Conservation (phyloP, 2,329 filamentous ascomycete species). For the Claviceps sp. region DNA sequence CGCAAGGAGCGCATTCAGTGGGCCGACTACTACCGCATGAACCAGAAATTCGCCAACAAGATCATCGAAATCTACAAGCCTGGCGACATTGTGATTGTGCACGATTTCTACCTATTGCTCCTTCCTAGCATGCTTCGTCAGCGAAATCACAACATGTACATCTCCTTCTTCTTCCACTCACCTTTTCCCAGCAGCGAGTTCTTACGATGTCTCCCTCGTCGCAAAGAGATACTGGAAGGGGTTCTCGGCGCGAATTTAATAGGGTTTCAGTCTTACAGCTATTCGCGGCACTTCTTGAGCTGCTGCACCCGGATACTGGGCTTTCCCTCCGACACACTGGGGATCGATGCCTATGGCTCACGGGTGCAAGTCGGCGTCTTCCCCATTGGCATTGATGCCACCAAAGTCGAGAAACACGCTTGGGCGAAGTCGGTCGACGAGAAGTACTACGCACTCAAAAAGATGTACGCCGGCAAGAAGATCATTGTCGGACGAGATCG, state of each 20-base stretch:
- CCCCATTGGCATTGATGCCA: slow-evolving; percentile 87
- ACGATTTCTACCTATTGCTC: slow-evolving; percentile 88
- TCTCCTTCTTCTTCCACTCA: slow-evolving; percentile 86
- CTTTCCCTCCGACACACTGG: slow-evolving; percentile 74
- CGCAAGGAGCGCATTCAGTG: slow-evolving; percentile 70
- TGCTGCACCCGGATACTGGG: slow-evolving; percentile 84
- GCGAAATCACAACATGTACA: slow-evolving; percentile 75
- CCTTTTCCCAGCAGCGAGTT: slow-evolving; percentile 96
- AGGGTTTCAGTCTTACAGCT: slow-evolving; percentile 91
- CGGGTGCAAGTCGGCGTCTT: slow-evolving; percentile 88
- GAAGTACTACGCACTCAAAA: slow-evolving; percentile 58
- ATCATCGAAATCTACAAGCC: slow-evolving; percentile 84
- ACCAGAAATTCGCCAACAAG: slow-evolving; percentile 78
- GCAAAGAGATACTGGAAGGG: slow-evolving; percentile 83
- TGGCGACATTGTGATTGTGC: slow-evolving; percentile 82
- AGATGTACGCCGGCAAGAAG: slow-evolving; percentile 77
- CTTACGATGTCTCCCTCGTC: slow-evolving; percentile 71
- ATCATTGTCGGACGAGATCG: slow-evolving; percentile 90
- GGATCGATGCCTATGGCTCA: slow-evolving; percentile 78
- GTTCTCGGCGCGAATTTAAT: slow-evolving; percentile 85
- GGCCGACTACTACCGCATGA: slow-evolving; percentile 88
- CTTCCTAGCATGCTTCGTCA: slow-evolving; percentile 82
- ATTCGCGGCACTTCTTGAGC: slow-evolving; percentile 85
- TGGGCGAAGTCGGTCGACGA: slow-evolving; percentile 58
- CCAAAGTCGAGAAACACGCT: slow-evolving; percentile 60